Base-by-base conservation (phyloP, 2,329 filamentous ascomycete species). In the Colletotrichum sublineola region DNA sequence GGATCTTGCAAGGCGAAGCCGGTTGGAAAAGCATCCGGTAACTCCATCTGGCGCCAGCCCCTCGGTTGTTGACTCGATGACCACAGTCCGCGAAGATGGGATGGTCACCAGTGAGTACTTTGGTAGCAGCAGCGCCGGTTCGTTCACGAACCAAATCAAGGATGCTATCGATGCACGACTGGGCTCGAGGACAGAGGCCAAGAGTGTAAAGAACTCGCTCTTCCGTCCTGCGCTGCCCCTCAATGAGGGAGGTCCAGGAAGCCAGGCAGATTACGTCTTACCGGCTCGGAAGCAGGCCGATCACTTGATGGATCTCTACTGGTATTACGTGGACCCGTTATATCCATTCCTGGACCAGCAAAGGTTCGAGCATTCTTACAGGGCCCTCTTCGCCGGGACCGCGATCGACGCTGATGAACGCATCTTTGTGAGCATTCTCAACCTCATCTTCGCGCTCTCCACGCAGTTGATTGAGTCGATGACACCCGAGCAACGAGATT, bases 61-160 rank as follows among this genome's bases (percentile, higher is more conserved):
- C 3, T 81, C 82, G 0, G 82, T 80, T 3, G 83, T 81, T 3
- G 80, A 85, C 72, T 85, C 84, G 2, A 86, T 86, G 82, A 85
- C 84, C 8, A 82, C 82, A 0, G 80, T 85, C 1, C 77, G 83
- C 3, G 83, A 84, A 36, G 83, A 85, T 66, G 83, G 81, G 0
- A 75, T 74, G 0, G 81, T 76, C 31, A 84, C 79, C 0, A 79
- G 82, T 18, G 84, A 84, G 24, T 85, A 84, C 70, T 86, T 86
- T 67, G 84, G 84, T 0, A 85, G 81, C 71, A 86, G 84, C 20
- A 86, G 85, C 68, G 83, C 83, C 0, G 83, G 84, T 0, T 84
- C 83, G 2, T 86, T 86, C 60, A 86, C 85, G 38, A 80, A 80
- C 1, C 84, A 86, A 66, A 85, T 86, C 50, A 84, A 82, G 63